These are phyloP conservation scores for Komagataella mondaviorum DNA, from an alignment of 805 yeast species.

Conservation along the genomic window DNA sequence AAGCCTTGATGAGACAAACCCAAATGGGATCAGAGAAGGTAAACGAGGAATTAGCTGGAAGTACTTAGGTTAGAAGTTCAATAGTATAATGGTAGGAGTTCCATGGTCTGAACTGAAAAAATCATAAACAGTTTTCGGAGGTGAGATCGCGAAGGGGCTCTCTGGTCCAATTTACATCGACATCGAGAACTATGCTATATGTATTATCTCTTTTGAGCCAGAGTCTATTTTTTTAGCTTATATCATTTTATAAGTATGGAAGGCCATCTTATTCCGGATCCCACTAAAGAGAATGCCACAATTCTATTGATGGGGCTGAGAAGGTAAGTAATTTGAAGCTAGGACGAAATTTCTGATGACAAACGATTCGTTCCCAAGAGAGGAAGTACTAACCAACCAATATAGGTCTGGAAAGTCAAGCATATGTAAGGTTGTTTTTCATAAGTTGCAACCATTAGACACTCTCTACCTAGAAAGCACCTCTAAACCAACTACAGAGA, in stretches of 20 bases:
- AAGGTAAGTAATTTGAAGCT: constrained; percentile 20
- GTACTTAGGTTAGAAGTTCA: neutral
- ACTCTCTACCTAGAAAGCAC: constrained; percentile 86
- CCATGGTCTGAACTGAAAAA: too few relatives aligned
- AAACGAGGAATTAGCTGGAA: neutral
- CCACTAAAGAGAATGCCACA: constrained; percentile 43
- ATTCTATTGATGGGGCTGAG: constrained; percentile 81
- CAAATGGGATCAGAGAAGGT: neutral
- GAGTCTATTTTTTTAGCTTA: neutral
- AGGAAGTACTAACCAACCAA: too few relatives aligned
- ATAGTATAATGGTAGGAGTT: neutral
- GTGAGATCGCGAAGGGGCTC: neutral
- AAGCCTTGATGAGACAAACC: constrained; percentile 18
- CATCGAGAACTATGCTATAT: neutral
- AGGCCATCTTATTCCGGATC: neutral
- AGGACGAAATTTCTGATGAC: neutral
- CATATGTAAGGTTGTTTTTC: constrained; percentile 90
- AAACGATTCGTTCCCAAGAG: neutral
- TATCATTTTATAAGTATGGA: neutral
- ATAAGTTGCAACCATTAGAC: constrained; percentile 91
- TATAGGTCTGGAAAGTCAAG: constrained; percentile 85
- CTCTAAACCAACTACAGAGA: constrained; percentile 76
- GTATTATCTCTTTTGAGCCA: neutral
- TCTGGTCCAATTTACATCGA: too few relatives aligned
- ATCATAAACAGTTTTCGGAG: neutral